Conservation (phyloP, 768 basidiomycete genomes). For the Kwoniella newhampshirensis region DNA sequence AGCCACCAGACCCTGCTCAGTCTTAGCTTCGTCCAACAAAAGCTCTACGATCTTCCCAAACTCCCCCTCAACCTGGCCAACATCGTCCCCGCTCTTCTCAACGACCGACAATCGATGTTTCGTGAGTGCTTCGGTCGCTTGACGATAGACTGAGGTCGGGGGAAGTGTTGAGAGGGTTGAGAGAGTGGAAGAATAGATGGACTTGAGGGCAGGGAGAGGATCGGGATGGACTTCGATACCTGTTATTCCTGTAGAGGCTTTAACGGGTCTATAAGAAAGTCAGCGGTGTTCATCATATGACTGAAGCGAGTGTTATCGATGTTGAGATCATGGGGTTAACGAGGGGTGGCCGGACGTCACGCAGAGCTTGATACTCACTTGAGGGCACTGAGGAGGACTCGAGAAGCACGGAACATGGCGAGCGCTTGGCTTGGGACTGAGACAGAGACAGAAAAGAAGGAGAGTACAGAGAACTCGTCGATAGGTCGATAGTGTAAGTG, state of each 20-base stretch:
- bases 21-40: conserved; percentile 74
- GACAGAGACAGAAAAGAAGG: background rate
- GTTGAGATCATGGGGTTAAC: background rate
- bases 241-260: conserved; percentile 79
- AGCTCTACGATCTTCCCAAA: conserved; percentile 87
- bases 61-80: conserved; percentile 68
- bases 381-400: conserved; percentile 24
- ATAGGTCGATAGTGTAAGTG: background rate
- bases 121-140: conserved; percentile 73
- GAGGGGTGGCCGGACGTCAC: background rate
- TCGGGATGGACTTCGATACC: conserved; percentile 81
- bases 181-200: conserved; percentile 77
- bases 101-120: conserved; percentile 73
- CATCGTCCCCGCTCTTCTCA: conserved; percentile 65
- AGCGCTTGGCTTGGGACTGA: background rate
- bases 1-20: conserved; percentile 71
- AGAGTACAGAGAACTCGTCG: background rate
- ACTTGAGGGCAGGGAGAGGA: conserved; percentile 73
- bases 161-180: conserved; percentile 67
- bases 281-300: background rate
- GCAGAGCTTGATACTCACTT: conserved; percentile 20
- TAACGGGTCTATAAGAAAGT: conserved; percentile 55
- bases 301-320: background rate
- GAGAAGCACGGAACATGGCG: conserved; percentile 33
- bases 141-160: conserved; percentile 80